Conservation (phyloP, 2,329 filamentous ascomycete genomes). For the Lasiodiplodia theobromae region DNA sequence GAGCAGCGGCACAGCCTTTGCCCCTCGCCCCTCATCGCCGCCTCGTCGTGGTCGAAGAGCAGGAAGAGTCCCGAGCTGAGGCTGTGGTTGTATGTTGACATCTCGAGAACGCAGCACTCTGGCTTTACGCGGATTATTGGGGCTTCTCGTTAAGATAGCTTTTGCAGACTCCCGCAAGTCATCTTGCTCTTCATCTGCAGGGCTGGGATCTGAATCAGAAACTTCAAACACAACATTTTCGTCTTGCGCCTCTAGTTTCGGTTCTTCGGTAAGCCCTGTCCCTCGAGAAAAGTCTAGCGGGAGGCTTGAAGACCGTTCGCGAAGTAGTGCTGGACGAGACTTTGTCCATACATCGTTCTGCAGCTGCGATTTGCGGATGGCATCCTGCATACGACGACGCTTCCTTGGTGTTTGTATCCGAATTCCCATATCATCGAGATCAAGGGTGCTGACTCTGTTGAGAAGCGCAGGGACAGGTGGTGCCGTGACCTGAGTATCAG, state of each 20-base stretch:
- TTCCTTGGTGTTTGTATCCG: slow-evolving; percentile 44
- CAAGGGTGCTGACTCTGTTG: slow-evolving; percentile 44
- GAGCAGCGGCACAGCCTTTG: slow-evolving; percentile 17
- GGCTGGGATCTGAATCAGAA: slow-evolving; percentile 16
- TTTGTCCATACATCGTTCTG: slow-evolving; percentile 3
- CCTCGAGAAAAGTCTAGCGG: slow-evolving; percentile 36
- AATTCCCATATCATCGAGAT: slow-evolving; percentile 50
- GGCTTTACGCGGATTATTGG: slow-evolving; percentile 15
- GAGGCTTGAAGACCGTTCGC: slow-evolving; percentile 41
- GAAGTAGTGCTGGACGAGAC: slow-evolving; percentile 32
- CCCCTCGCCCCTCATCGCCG: not conserved
- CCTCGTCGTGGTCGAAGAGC: not conserved
- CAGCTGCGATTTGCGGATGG: slow-evolving; percentile 25
- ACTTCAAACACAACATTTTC: not conserved
- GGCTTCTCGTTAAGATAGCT: not conserved
- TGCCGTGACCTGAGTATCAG: slow-evolving; percentile 43
- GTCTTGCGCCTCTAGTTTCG: not conserved
- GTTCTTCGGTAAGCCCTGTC: not conserved
- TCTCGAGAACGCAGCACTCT: not conserved
- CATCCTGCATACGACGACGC: slow-evolving; percentile 27
- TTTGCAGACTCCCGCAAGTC: not conserved
- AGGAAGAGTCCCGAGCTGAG: not conserved
- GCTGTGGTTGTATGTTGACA: slow-evolving; percentile 12
- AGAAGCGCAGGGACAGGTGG: not conserved
- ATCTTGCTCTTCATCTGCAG: not conserved